phyloP scores from a whole-genome alignment of 2,329 filamentous ascomycete species.

The Biscogniauxia mediterranea region DNA sequence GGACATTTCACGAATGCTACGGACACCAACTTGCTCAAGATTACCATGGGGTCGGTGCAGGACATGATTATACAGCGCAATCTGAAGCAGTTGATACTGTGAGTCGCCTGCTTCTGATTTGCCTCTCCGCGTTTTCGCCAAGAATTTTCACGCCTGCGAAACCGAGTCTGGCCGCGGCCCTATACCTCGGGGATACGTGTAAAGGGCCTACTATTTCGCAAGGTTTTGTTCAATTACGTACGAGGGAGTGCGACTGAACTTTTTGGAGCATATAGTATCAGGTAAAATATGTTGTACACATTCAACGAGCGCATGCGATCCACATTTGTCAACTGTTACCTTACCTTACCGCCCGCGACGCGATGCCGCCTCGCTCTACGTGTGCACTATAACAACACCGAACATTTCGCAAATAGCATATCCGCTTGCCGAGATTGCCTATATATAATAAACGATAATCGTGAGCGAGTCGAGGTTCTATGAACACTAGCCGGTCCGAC shows the following conservation, averaged over 20 bases:
- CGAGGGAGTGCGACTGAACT: constrained; percentile 30
- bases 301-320: constrained; percentile 7
- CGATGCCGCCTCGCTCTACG: constrained; percentile 15
- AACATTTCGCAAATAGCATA: constrained; percentile 7
- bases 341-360: constrained; percentile 18
- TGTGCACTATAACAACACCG: constrained; percentile 12
- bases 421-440: constrained; percentile 8
- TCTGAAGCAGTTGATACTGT: constrained; percentile 74
- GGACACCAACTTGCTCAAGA: constrained; percentile 74
- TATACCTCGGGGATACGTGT: constrained; percentile 13
- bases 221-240: constrained; percentile 14
- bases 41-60: constrained; percentile 82
- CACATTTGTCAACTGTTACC: constrained; percentile 11
- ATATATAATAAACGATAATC: constrained; percentile 19
- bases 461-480: constrained; percentile 17
- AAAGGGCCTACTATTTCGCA: constrained; percentile 23
- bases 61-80: constrained; percentile 87
- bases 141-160: constrained; percentile 14
- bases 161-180: constrained; percentile 22
- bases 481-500: constrained; percentile 8
- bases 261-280: constrained; percentile 34
- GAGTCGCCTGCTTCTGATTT: constrained; percentile 35
- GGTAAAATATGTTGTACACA: constrained; percentile 13
- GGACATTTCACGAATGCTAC: constrained; percentile 63
- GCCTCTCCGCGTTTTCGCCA: constrained; percentile 10